Evolutionary conservation across 768 basidiomycete genomes (phyloP), one percentile per base, ranked within the genome.

Genomic region (Leucocoprinus sp.): DNA sequence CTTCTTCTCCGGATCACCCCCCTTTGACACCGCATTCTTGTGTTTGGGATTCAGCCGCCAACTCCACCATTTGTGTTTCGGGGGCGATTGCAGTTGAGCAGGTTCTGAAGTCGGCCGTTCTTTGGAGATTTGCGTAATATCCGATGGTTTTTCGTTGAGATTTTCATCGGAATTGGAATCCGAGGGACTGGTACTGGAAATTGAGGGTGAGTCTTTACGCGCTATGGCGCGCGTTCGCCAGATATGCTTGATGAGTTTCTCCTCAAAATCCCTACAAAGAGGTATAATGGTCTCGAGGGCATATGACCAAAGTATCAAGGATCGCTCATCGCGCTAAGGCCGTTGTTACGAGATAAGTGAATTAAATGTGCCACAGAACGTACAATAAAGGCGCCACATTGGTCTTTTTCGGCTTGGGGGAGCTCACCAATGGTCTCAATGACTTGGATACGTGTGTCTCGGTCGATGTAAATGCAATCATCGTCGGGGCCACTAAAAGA

Each of bases 241-340:
- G 43, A 93, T 82, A 55, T 84, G 80, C 55, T 80, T 78, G 68
- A 91, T 87, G 58, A 92, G 70, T 52, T 80, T 80, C 29, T 82
- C 75, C 54, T 88, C 83, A 52, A 88, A 83, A 55, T 86, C 85
- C 42, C 72, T 72, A 58, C 74, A 81, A 14, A 80, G 62, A 0
- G 82, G 78, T 48, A 90, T 80, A 52, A 93, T 82, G 33, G 58
- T 57, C 51, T 74, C 75, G 33, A 91, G 68, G 49, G 76, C 69
- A 59, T 90, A 85, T 1, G 81, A 75, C 89, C 89, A 93, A 18
- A 91, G 75, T 18, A 92, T 71, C n/a, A 92, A 75, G 11, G 83
- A 78, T 12, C 76, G 71, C 55, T 90, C 86, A 60, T 84, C 76
- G 14, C 87, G 78, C 70, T 72, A 38, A 46, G 40, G 26, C 7